Evolutionary conservation across 768 basidiomycete genomes (phyloP), one percentile per base, ranked within the genome.

Genomic region (Collybia nuda): DNA sequence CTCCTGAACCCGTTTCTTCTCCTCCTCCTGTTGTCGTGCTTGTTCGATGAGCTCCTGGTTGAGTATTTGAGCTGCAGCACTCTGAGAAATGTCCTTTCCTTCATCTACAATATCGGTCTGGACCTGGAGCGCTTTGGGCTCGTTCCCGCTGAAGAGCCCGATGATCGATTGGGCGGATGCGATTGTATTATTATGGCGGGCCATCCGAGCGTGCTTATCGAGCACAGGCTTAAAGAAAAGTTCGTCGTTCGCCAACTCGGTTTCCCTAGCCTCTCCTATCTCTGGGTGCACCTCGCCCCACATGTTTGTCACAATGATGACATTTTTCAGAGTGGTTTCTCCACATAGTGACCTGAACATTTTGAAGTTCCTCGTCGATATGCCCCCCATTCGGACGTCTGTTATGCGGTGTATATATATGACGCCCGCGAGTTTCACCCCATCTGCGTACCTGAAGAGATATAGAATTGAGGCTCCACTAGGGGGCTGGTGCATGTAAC

Each of bases 321-420:
- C 76, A 54, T 78, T 76, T 39, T 66, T 64, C 52, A 78, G 69
- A 6, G 69, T 62, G 44, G 51, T 61, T 18, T 68, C 68, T 24
- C 75, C 75, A 55, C 75, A 78, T 14, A 76, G 62, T 44, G 73
- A 64, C 43, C 66, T 64, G 57, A 76, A 78, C 59, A 76, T 66
- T 26, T 62, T 66, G 46, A 76, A 73, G 55, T 76, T 77, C 54
- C 67, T 67, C 35, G 61, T 67, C 32, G 71, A 67, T 6, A 62
- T 65, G 26, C 71, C 70, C 40, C 71, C 68, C 62, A 71, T 67
- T 21, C 69, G 51, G 52, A 67, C 53, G 40, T 71, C 72, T 12
- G 57, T 47, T 49, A 71, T 71, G 11, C 72, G 70, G 53, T 71
- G 70, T 59, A 71, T 63, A 51, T 71, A 73, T 39, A 71, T 64